Conservation (phyloP, 2,329 filamentous ascomycete genomes). For the Sclerotinia spermophila region DNA sequence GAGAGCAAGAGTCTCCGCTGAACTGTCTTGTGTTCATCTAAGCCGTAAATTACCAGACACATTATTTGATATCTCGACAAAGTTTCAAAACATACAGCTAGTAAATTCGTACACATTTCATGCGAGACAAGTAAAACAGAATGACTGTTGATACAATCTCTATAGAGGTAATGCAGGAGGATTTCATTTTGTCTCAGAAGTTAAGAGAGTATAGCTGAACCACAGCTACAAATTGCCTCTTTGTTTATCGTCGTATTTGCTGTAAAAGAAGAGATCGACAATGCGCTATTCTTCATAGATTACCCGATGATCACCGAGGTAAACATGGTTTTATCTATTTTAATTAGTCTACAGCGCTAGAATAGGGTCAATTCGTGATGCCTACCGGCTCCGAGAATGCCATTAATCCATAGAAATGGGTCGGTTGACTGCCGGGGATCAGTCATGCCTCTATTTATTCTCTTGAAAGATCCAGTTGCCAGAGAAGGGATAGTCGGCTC, state of each 20-base stretch:
- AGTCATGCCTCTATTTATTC: conserved; percentile 22
- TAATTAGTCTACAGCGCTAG: conserved; percentile 14
- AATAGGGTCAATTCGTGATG: not conserved
- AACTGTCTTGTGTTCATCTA: conserved; percentile 41
- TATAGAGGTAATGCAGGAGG: conserved; percentile 37
- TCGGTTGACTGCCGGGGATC: conserved; percentile 15
- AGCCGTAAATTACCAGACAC: conserved; percentile 42
- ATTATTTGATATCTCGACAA: conserved; percentile 19
- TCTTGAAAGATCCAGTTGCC: conserved; percentile 38
- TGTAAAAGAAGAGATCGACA: conserved; percentile 41
- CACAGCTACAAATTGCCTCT: conserved; percentile 37
- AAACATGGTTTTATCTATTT: conserved; percentile 40
- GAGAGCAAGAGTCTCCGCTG: conserved; percentile 37
- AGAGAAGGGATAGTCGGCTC: conserved; percentile 4
- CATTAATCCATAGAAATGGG: conserved; percentile 41
- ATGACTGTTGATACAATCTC: conserved; percentile 27
- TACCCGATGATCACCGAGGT: conserved; percentile 41
- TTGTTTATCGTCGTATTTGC: conserved; percentile 36
- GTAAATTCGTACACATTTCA: conserved; percentile 23
- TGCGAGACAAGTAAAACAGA: not conserved
- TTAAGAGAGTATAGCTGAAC: conserved; percentile 38
- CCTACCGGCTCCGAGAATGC: conserved; percentile 42
- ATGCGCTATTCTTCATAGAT: conserved; percentile 18
- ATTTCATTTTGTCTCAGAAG: conserved; percentile 34
- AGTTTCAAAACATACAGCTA: conserved; percentile 34